Evolutionary conservation across 345 rosid genomes (phyloP).

Genomic region (Camelina neglecta): DNA sequence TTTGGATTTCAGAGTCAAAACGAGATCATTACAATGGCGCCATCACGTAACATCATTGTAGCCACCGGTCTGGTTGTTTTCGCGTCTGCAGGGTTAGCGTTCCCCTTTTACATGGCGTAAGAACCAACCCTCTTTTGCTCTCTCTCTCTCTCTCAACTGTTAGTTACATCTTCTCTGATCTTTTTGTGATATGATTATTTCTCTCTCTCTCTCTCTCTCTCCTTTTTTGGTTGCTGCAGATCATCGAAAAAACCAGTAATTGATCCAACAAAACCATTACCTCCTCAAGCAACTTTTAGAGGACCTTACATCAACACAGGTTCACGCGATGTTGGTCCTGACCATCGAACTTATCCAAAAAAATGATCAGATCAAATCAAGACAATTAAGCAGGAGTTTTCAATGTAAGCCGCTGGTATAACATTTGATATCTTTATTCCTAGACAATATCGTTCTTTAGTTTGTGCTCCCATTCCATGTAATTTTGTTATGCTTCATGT

Average conservation of each 20-base stretch:
- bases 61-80: slow-evolving; percentile 82
- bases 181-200: neutral
- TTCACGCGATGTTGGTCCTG: slow-evolving; percentile 93
- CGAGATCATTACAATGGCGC: slow-evolving; percentile 49
- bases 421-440: neutral
- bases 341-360: slow-evolving; percentile 70
- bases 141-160: neutral
- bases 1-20: neutral
- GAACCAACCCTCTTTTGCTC: slow-evolving; percentile 18
- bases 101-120: slow-evolving; percentile 95
- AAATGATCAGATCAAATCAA: slow-evolving; percentile 46
- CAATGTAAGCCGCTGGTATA: neutral
- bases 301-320: slow-evolving; percentile 97
- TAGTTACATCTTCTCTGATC: neutral
- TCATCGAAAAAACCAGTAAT: slow-evolving; percentile 73
- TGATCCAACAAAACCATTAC: slow-evolving; percentile 81
- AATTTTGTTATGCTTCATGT: neutral
- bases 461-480: neutral
- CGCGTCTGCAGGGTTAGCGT: slow-evolving; percentile 82
- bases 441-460: neutral
- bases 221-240: slow-evolving; percentile 47
- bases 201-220: neutral
- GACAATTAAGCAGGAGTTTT: neutral
- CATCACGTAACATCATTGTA: slow-evolving; percentile 65
- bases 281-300: slow-evolving; percentile 94